Evolutionary conservation across 768 basidiomycete species (phyloP).

Genomic region (Serendipita vermifera): DNA sequence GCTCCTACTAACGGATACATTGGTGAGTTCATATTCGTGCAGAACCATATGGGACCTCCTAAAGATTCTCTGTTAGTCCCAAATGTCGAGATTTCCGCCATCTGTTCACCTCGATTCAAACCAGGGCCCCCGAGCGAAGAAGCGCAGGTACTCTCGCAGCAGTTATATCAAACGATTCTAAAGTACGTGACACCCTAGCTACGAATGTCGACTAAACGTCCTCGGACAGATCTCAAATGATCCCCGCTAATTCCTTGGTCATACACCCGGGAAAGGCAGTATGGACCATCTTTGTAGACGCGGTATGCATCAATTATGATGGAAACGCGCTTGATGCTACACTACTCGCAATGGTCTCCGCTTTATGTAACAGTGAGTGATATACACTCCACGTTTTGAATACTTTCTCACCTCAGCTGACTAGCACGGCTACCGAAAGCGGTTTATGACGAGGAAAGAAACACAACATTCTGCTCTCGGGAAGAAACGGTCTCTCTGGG

Average conservation of each 20-base stretch:
- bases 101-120: conserved; percentile 89
- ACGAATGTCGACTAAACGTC: conserved; percentile 6
- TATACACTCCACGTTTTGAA: background rate
- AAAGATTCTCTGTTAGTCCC: conserved; percentile 45
- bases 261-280: conserved; percentile 70
- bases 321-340: conserved; percentile 91
- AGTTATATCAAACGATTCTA: conserved; percentile 63
- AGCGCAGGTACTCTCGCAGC: conserved; percentile 79
- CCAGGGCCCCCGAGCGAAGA: conserved; percentile 92
- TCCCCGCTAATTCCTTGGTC: conserved; percentile 57
- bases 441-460: conserved; percentile 52
- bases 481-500: conserved; percentile 33
- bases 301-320: conserved; percentile 93
- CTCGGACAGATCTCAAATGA: conserved; percentile 43
- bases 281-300: conserved; percentile 93
- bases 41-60: background rate
- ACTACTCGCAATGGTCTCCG: conserved; percentile 74
- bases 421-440: conserved; percentile 61
- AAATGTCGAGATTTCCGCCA: conserved; percentile 84
- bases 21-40: conserved; percentile 35
- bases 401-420: background rate
- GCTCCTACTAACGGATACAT: conserved; percentile 64
- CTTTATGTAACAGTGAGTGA: conserved; percentile 66
- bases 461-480: conserved; percentile 49
- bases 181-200: conserved; percentile 35